phyloP scores from a whole-genome alignment of 2,329 filamentous ascomycete genomes.

The Aureobasidium namibiae region DNA sequence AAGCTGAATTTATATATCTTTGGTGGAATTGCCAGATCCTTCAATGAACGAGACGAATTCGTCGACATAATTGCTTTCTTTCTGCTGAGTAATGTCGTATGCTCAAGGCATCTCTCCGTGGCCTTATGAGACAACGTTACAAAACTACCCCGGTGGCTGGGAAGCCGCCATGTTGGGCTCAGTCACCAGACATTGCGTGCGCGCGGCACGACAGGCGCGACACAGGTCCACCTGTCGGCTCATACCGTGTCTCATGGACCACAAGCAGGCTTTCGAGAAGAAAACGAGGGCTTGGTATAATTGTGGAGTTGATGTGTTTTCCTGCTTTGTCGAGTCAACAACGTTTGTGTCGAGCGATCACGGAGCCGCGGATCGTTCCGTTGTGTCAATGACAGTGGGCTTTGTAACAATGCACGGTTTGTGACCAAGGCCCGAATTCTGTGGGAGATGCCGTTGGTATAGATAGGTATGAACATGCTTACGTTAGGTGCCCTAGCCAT shows the following conservation, averaged over 20 bases:
- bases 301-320: not conserved
- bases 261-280: not conserved
- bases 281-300: not conserved
- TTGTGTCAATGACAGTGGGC: not conserved
- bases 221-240: not conserved
- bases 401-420: not conserved
- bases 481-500: not conserved
- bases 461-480: not conserved
- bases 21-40: no score
- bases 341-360: not conserved
- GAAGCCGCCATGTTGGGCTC: not conserved
- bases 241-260: not conserved
- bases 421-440: not conserved
- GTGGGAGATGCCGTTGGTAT: not conserved
- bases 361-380: not conserved
- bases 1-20: not conserved
- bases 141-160: not conserved
- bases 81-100: no score
- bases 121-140: not conserved
- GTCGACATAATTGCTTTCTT: not conserved
- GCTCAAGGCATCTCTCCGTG: not conserved
- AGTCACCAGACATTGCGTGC: not conserved
- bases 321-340: not conserved
- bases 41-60: no score
- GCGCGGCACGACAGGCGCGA: not conserved